Percentiles rank a stretch among this genome's conserved stretches.
phyloP scores from a whole-genome alignment of 169 alveolate genomes.

The Plasmodium gallinaceum region DNA sequence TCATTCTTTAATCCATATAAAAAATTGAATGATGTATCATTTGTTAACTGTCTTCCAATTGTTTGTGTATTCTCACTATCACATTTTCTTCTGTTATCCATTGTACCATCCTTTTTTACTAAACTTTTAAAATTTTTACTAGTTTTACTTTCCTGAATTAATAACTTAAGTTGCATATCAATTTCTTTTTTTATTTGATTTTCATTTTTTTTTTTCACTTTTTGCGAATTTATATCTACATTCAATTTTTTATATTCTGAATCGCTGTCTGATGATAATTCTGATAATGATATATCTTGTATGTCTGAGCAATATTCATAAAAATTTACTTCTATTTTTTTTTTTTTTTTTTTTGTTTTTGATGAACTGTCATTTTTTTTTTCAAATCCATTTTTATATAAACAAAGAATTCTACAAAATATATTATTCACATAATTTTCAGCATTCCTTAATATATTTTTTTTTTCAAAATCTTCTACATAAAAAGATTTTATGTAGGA shows the following conservation, averaged over 20 bases:
- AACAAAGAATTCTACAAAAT: constrained; percentile 33
- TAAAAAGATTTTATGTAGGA: constrained; percentile 26
- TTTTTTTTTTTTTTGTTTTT: not conserved
- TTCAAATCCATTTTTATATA: constrained; percentile 64
- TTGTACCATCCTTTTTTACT: not conserved
- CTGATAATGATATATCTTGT: constrained; percentile 66
- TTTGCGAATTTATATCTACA: constrained; percentile 23
- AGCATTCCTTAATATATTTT: constrained; percentile 39
- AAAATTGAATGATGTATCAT: not conserved
- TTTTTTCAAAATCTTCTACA: constrained; percentile 22
- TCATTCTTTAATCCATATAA: not conserved
- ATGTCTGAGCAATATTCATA: constrained; percentile 58
- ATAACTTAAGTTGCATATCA: not conserved
- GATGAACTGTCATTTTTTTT: not conserved
- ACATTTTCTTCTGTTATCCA: too few species aligned
- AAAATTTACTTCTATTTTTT: constrained; percentile 2
- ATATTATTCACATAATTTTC: constrained; percentile 54
- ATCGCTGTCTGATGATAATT: constrained; percentile 58
- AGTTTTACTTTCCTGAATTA: not conserved
- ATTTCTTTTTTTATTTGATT: constrained; percentile 21
- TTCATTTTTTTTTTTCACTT: constrained; percentile 15
- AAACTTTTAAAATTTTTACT: constrained; percentile 7
- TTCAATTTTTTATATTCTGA: constrained; percentile 5
- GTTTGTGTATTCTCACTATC: too few species aligned
- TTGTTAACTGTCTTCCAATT: not conserved